A percentile compares a stretch with the other conserved stretches of the same genome.
phyloP scores from a whole-genome alignment of 306 rosid genomes.

The Prunus salicina region DNA sequence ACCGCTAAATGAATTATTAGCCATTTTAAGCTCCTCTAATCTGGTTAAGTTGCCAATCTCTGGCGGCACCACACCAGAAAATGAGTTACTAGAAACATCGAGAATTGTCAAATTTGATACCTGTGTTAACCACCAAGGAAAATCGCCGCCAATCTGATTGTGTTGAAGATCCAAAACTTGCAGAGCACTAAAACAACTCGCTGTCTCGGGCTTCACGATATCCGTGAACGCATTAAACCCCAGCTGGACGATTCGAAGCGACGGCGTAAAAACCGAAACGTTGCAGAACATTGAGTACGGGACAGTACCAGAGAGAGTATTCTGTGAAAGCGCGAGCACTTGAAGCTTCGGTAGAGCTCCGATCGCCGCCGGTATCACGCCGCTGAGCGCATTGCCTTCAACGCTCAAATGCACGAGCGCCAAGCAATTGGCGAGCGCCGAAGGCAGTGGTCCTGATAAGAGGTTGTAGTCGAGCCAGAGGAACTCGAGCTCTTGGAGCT shows the following conservation, averaged over 20 bases:
- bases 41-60: constrained; percentile 46
- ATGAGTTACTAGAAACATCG: constrained; percentile 65
- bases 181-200: constrained; percentile 59
- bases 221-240: constrained; percentile 80
- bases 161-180: constrained; percentile 71
- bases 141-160: constrained; percentile 54
- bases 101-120: constrained; percentile 47
- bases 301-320: constrained; percentile 68
- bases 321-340: constrained; percentile 71
- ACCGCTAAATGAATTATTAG: constrained; percentile 67
- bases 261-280: constrained; percentile 54
- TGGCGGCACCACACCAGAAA: constrained; percentile 60
- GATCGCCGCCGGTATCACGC: constrained; percentile 82
- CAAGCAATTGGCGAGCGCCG: constrained; percentile 81
- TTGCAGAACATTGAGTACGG: constrained; percentile 80
- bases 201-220: constrained; percentile 46
- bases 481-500: constrained; percentile 67
- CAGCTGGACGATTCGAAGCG: constrained; percentile 72
- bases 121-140: constrained; percentile 73
- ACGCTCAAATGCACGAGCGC: constrained; percentile 79
- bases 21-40: constrained; percentile 63
- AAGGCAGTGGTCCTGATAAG: constrained; percentile 73
- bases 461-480: constrained; percentile 87
- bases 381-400: constrained; percentile 70
- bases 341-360: constrained; percentile 75